Percentiles rank a stretch among this genome's conserved stretches.
Conservation (phyloP, 257 asterid genomes). For the Catharanthus roseus region DNA sequence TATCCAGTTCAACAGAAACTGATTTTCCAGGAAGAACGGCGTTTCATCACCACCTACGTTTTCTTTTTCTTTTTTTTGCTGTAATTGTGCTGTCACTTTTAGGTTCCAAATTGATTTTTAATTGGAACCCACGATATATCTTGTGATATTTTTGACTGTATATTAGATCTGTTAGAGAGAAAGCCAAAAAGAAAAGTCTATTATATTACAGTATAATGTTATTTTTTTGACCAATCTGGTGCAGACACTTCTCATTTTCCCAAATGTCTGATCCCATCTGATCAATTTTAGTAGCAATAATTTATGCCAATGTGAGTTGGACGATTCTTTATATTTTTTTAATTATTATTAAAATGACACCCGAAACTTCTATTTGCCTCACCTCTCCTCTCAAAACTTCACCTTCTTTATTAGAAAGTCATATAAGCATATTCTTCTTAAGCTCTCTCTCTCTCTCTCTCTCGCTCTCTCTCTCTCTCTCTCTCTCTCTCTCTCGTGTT, state of each 20-base stretch:
- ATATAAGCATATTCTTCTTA: slow-evolving; percentile 19
- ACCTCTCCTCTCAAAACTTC: slow-evolving; percentile 19
- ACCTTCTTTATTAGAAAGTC: slow-evolving; percentile 25
- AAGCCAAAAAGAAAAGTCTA: not conserved
- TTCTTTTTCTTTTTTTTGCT: slow-evolving; percentile 19
- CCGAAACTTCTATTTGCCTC: slow-evolving; percentile 45
- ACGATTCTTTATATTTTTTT: slow-evolving; percentile 4
- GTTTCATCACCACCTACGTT: too few species aligned
- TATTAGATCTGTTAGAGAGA: not conserved
- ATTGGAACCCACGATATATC: slow-evolving; percentile 48
- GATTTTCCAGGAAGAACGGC: not conserved
- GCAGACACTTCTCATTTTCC: slow-evolving; percentile 21
- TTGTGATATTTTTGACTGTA: slow-evolving; percentile 18
- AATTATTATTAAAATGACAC: too few species aligned
- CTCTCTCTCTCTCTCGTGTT: too few species aligned
- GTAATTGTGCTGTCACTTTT: slow-evolving; percentile 47
- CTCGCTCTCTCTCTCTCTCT: too few species aligned
- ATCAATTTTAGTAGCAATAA: slow-evolving; percentile 1
- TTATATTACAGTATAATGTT: not conserved
- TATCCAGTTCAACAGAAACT: slow-evolving; percentile 5
- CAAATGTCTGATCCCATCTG: slow-evolving; percentile 13
- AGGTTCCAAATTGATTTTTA: slow-evolving; percentile 21
- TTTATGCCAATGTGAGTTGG: not conserved
- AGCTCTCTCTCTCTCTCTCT: not conserved
- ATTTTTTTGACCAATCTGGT: not conserved